Percentiles rank a stretch among this genome's conserved stretches.
Evolutionary conservation across 163 green algal species (phyloP).

Genomic region (Scenedesmus sp.): DNA sequence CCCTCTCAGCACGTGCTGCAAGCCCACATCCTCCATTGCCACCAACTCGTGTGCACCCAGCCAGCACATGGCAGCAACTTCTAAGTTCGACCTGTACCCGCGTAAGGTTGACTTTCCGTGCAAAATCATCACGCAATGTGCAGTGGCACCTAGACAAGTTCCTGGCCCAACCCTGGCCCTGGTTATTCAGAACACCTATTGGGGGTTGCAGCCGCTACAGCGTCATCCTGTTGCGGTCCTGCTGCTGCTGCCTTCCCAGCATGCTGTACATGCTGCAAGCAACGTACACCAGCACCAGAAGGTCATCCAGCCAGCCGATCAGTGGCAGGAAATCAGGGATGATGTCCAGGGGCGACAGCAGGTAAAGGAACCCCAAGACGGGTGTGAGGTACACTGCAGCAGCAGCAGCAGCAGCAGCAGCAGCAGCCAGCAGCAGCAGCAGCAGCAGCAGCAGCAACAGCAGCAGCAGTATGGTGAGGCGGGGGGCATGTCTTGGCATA

Average conservation of each 20-base stretch:
- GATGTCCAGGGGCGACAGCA: constrained; percentile 48
- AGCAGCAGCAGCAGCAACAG: neutral
- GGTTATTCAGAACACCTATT: neutral
- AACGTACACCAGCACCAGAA: constrained; percentile 45
- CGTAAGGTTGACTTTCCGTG: too few species aligned
- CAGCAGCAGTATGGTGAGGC: too few species aligned
- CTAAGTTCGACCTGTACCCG: too few species aligned
- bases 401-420: constrained; percentile 29
- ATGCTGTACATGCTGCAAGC: constrained; percentile 13
- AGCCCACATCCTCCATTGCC: too few species aligned
- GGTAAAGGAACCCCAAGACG: constrained; percentile 36
- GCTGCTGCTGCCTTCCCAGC: neutral
- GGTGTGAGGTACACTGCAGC: constrained; percentile 34
- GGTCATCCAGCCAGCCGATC: constrained; percentile 43
- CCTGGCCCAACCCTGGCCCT: too few species aligned
- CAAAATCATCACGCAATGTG: too few species aligned
- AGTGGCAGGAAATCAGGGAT: constrained; percentile 50
- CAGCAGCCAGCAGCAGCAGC: too few species aligned
- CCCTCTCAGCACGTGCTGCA: too few species aligned
- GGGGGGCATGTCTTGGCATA: too few species aligned
- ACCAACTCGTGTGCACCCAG: too few species aligned
- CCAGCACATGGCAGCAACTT: too few species aligned
- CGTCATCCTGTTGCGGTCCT: neutral
- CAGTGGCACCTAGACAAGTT: too few species aligned
- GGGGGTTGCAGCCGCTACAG: neutral